Evolutionary conservation across 768 basidiomycete species (phyloP), one percentile per base, ranked within the genome.

Genomic region (Leccinum boreale): DNA sequence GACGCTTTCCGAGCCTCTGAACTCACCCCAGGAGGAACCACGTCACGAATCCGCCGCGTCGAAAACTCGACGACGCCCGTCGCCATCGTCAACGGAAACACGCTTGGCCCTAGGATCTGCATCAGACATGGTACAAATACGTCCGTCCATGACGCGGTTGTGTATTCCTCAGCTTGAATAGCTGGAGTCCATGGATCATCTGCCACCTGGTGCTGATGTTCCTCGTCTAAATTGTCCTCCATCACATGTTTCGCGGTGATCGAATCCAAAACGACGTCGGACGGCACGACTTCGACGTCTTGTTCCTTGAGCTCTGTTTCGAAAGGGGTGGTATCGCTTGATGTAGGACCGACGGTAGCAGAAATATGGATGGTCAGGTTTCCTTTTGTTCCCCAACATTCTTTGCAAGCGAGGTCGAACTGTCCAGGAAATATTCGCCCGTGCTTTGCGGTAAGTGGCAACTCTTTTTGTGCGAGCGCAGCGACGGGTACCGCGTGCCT

Each of bases 1-100:
- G 58, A 49, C 3, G 49, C 45, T 17, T 28, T 33, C 7, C n/a
- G 14, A 46, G 19, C 14, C 6, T 7, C 23, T 42, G 17, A 4
- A 17, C 44, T 44, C 58, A 62, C 24, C 24, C 68, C 69, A 1
- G 81, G 80, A 2, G 72, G 62, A 5, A 74, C 61, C 55, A 86
- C 70, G 2, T 77, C 66, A 50, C 78, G 78, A 68, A 91, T 77
- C 46, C 78, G 76, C 28, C 89, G 78, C 51, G 85, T 80, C 3
- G 85, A 85, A 39, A 74, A 75, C 68, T 91, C 89, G 53, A 87
- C 82, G 52, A 88, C 70, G 12, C 85, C 86, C 2, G 84, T 74
- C 3, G 74, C 76, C 68, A 88, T 86, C 4, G 84, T 85, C 55
- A 80, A 60, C 1, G 87, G 83, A 39, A 90, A 69, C 9, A 72